phyloP scores from a whole-genome alignment of 2,329 filamentous ascomycete genomes.

The Zasmidium angulare region DNA sequence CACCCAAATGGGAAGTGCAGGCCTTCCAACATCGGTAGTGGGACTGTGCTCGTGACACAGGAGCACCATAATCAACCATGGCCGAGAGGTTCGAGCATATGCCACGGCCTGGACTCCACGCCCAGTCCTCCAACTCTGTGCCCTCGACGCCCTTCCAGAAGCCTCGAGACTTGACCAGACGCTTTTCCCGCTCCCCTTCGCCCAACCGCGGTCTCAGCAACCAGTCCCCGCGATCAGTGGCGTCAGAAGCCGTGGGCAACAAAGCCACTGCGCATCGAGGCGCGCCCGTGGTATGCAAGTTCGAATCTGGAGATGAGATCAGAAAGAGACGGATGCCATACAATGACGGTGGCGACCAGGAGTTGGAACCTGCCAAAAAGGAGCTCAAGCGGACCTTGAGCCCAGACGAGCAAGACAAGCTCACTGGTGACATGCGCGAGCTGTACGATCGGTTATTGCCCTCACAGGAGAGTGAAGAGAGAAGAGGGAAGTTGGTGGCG shows the following conservation, averaged over 20 bases:
- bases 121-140: constrained; percentile 79
- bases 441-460: constrained; percentile 85
- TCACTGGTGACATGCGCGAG: constrained; percentile 80
- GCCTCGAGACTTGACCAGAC: constrained; percentile 72
- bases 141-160: constrained; percentile 92
- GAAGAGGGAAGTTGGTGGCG: constrained; percentile 72
- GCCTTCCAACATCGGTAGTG: constrained; percentile 20
- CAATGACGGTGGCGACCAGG: constrained; percentile 72
- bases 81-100: constrained; percentile 6
- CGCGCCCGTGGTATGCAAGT: constrained; percentile 70
- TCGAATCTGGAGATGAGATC: constrained; percentile 81
- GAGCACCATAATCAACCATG: constrained; percentile 16
- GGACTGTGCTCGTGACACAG: constrained; percentile 32
- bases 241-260: constrained; percentile 77
- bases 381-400: constrained; percentile 69
- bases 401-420: constrained; percentile 69
- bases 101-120: constrained; percentile 24
- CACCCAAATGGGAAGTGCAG: constrained; percentile 27
- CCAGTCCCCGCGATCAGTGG: constrained; percentile 85
- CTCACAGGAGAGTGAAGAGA: constrained; percentile 72
- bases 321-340: constrained; percentile 89
- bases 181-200: constrained; percentile 76
- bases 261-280: constrained; percentile 55
- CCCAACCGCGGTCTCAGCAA: constrained; percentile 70
- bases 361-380: constrained; percentile 68